These are phyloP conservation scores for Lasiodiplodia sp. DNA, from an alignment of 2,329 filamentous ascomycete species.

Conservation along the genomic window DNA sequence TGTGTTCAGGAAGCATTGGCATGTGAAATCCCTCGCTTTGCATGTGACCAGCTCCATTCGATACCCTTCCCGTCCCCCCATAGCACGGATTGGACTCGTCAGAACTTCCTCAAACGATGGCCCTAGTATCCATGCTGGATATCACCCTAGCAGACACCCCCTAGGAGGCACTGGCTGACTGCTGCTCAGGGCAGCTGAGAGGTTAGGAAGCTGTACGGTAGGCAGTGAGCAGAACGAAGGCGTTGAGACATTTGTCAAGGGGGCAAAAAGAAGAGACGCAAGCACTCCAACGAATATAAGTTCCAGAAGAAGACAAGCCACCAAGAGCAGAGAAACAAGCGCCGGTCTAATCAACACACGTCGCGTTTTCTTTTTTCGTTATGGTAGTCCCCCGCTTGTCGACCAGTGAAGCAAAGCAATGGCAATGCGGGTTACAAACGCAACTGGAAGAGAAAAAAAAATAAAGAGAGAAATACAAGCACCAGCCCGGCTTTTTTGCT, in stretches of 20 bases:
- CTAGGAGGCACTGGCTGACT: neutral
- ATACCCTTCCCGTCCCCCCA: neutral
- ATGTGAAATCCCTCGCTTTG: neutral
- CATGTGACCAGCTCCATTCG: neutral
- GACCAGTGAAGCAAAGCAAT: neutral
- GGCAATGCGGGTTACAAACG: neutral
- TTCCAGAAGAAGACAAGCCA: neutral
- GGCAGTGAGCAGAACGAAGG: neutral
- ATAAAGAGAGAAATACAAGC: neutral
- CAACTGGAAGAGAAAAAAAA: neutral
- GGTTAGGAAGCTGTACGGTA: neutral
- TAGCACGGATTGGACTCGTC: neutral
- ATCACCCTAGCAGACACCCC: neutral
- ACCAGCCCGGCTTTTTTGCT: neutral
- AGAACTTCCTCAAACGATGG: neutral
- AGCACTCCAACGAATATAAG: neutral
- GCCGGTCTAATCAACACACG: neutral
- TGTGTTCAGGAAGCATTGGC: neutral
- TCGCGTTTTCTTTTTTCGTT: slow-evolving; percentile 2
- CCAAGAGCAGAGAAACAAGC: neutral
- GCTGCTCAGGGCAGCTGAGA: neutral
- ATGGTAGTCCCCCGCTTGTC: neutral
- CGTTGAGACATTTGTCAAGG: neutral
- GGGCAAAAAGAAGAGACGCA: neutral
- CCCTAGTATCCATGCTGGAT: neutral